These are phyloP conservation scores for Phialemoniopsis sp. DNA, from an alignment of 2,329 filamentous ascomycete genomes.

Conservation along the genomic window DNA sequence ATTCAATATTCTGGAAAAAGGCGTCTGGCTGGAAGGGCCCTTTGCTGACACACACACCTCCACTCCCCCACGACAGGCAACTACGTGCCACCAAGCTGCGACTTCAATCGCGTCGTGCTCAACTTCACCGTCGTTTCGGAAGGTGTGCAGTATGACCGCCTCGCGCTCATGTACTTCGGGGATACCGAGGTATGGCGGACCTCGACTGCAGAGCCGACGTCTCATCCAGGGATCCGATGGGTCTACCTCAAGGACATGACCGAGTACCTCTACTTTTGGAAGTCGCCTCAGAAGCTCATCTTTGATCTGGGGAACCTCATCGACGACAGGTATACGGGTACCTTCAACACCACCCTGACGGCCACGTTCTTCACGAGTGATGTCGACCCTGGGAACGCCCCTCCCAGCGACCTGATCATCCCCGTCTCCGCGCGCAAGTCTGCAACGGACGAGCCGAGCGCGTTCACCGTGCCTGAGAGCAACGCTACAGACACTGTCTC, in stretches of 20 bases:
- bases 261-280: conserved; percentile 65
- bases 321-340: conserved; percentile 65
- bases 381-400: conserved; percentile 29
- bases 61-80: conserved; percentile 34
- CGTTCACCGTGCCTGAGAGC: conserved; percentile 62
- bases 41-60: neutral
- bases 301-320: conserved; percentile 77
- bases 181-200: conserved; percentile 81
- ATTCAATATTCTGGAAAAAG: conserved; percentile 2
- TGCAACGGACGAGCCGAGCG: conserved; percentile 47
- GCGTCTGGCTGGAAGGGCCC: neutral
- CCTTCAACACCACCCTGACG: conserved; percentile 70
- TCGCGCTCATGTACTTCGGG: conserved; percentile 71
- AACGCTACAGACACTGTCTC: conserved; percentile 52
- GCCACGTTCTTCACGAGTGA: conserved; percentile 63
- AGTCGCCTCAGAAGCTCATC: conserved; percentile 65
- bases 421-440: conserved; percentile 54
- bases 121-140: conserved; percentile 70
- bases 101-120: conserved; percentile 71
- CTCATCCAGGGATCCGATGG: conserved; percentile 64
- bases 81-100: conserved; percentile 63
- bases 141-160: conserved; percentile 72
- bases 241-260: conserved; percentile 78
- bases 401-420: conserved; percentile 61
- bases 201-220: conserved; percentile 74